phyloP scores from a whole-genome alignment of 768 basidiomycete species.

The Lactarius akahatsu region DNA sequence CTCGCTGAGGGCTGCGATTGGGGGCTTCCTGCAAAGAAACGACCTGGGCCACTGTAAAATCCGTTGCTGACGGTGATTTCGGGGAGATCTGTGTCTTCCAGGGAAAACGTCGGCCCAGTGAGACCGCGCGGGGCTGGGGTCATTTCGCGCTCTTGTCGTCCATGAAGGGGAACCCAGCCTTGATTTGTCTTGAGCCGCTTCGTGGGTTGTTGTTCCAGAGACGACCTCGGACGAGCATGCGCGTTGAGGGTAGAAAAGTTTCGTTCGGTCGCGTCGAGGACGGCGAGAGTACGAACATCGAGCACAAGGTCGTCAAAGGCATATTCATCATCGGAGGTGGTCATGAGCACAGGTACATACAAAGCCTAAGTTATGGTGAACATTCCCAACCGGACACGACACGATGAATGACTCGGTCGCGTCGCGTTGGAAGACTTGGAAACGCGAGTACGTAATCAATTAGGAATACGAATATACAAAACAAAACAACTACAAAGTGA shows the following conservation, averaged over 20 bases:
- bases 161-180: conserved; percentile 19
- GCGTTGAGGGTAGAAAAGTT: conserved; percentile 1
- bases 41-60: conserved; percentile 27
- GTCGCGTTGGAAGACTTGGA: background rate
- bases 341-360: no score
- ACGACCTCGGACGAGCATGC: conserved; percentile 11
- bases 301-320: conserved; percentile 29
- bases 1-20: conserved; percentile 16
- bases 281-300: conserved; percentile 26
- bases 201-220: conserved; percentile 20
- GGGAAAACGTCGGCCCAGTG: conserved; percentile 9
- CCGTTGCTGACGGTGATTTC: conserved; percentile 27
- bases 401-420: background rate
- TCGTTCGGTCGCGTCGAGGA: conserved; percentile 29
- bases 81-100: conserved; percentile 27
- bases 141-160: background rate
- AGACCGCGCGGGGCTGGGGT: background rate
- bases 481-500: background rate
- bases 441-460: background rate
- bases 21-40: conserved; percentile 13
- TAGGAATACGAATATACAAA: background rate
- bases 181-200: conserved; percentile 26
- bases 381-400: background rate
- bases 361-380: background rate
- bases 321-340: conserved; percentile 28